Evolutionary conservation across 768 basidiomycete genomes (phyloP).

Genomic region (Suillus fuscotomentosus): DNA sequence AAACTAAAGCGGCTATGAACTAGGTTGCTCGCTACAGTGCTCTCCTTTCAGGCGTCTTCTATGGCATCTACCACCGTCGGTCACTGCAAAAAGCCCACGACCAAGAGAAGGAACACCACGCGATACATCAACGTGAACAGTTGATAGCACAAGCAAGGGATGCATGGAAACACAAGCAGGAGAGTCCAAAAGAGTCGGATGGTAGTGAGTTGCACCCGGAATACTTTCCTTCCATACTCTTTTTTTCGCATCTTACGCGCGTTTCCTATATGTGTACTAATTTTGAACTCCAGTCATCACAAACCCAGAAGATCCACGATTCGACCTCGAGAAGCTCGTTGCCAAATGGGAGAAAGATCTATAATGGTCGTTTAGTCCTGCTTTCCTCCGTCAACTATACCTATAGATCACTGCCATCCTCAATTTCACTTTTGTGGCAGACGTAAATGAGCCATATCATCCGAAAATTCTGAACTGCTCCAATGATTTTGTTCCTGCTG

Average conservation of each 20-base stretch:
- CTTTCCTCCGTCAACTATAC: conserved; percentile 22
- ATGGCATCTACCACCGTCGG: conserved; percentile 90
- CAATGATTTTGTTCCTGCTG: not conserved
- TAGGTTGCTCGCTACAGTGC: conserved; percentile 96
- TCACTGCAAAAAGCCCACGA: conserved; percentile 84
- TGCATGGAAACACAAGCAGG: conserved; percentile 83
- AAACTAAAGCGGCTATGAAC: not conserved
- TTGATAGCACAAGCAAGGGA: conserved; percentile 85
- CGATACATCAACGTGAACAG: conserved; percentile 69
- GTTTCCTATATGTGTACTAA: conserved; percentile 7
- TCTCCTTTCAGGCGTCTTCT: conserved; percentile 80
- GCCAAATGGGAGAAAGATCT: conserved; percentile 71
- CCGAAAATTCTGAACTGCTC: not conserved
- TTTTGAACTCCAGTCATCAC: conserved; percentile 63
- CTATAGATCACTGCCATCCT: conserved; percentile 22
- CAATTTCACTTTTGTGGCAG: not conserved
- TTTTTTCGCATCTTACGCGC: not conserved
- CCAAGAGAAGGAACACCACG: conserved; percentile 70
- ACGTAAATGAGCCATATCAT: not conserved
- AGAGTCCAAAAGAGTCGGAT: conserved; percentile 42
- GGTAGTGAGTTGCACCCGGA: conserved; percentile 48
- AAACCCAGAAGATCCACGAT: conserved; percentile 92
- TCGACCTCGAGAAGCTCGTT: conserved; percentile 92
- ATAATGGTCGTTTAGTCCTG: conserved; percentile 39
- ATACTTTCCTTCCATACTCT: not conserved